Base-by-base conservation (phyloP, 176 grass and related monocot species). In the Rhipidocladum racemiflorum region DNA sequence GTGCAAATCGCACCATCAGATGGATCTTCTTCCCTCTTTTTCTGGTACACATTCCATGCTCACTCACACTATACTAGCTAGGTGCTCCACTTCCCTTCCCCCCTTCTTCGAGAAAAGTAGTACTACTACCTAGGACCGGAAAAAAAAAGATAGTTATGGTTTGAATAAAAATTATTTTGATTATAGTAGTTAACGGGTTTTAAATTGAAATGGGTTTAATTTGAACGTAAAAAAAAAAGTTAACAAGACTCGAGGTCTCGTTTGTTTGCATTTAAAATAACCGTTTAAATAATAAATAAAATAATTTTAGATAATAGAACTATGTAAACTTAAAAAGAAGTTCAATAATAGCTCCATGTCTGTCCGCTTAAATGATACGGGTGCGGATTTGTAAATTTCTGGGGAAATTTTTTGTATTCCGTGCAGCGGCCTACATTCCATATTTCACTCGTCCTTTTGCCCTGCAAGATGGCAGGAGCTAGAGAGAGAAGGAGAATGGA, bases 371-470 rank as follows among this genome's bases (percentile, higher is more conserved):
- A n/a, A n/a, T n/a, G n/a, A n/a, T n/a, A n/a, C n/a, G n/a, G n/a
- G n/a, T n/a, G 82, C 59, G 24, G 46, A 86, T 68, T 57, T 29
- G 56, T 54, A 88, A 82, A 88, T 50, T 88, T 75, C 60, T 50
- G 55, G 16, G 36, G 0, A 70, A 54, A 89, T 38, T 61, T 81
- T 81, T 85, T 40, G 72, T 65, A 72, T 48, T 71, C 44, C 65
- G 72, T 86, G 87, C 55, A 20, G 83, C 62, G 46, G 63, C 83
- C 28, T 86, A 79, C 78, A 82, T 86, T 90, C 83, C 78, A 86
- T 76, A 82, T 66, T 85, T 85, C 56, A 17, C 65, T 78, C 46
- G 1, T 7, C 15, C 53, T 84, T 88, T 77, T 72, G 39, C 71
- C 80, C 68, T 68, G 29, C 46, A 20, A 78, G 21, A 74, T 25